These are phyloP conservation scores for Catharanthus roseus DNA, from an alignment of 257 asterid genomes.

Conservation along the genomic window DNA sequence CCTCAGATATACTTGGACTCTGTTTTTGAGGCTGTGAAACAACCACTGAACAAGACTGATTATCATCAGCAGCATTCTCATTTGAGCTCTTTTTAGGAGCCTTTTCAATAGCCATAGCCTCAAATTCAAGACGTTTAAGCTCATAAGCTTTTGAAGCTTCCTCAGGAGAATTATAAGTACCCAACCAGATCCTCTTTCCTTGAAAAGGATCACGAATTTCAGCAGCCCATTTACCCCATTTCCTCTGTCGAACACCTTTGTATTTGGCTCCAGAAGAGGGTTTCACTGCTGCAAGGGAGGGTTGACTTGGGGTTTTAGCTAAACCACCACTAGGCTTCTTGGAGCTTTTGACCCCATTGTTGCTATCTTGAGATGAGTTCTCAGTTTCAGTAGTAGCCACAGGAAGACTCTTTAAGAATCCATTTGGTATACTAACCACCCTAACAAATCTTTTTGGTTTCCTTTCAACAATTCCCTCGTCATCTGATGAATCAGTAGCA, in stretches of 20 bases:
- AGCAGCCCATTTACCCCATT: conserved; percentile 98
- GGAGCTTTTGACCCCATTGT: conserved; percentile 24
- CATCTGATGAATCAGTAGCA: conserved; percentile 89
- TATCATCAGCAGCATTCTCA: conserved; percentile 5
- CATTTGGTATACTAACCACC: conserved; percentile 41
- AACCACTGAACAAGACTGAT: conserved; percentile 16
- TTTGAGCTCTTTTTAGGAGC: conserved; percentile 24
- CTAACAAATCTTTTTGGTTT: conserved; percentile 44
- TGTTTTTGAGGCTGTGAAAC: conserved; percentile 13
- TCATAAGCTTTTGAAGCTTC: conserved; percentile 77
- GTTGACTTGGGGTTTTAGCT: conserved; percentile 14
- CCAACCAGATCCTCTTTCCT: conserved; percentile 78
- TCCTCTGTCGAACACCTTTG: conserved; percentile 74
- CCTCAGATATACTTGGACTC: conserved; percentile 27
- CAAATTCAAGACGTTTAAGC: conserved; percentile 53
- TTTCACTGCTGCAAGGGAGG: not conserved
- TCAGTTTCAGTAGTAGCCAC: conserved; percentile 27
- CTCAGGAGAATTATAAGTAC: conserved; percentile 65
- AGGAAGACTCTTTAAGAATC: not conserved
- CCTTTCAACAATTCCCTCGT: conserved; percentile 34
- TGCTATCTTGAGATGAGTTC: conserved; percentile 41
- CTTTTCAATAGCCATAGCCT: conserved; percentile 32
- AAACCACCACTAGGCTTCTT: conserved; percentile 27
- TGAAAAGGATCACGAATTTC: conserved; percentile 77
- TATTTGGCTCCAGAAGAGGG: conserved; percentile 21